Conservation (phyloP, 176 grass and related monocot species). For the Oryza australiensis region DNA sequence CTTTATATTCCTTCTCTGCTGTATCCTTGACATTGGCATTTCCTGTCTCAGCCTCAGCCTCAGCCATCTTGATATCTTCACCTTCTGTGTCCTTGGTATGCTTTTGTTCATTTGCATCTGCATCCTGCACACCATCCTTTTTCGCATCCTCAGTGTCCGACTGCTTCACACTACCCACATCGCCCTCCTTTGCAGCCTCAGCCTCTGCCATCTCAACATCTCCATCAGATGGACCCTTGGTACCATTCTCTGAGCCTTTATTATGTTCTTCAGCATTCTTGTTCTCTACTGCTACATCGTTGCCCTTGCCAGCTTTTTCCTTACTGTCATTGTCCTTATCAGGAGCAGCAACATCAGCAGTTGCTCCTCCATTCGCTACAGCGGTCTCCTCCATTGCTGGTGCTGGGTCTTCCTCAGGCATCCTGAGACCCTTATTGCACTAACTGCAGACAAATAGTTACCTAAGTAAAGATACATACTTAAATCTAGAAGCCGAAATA, state of each 20-base stretch:
- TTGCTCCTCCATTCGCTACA: slow-evolving; percentile 45
- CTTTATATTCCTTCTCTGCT: slow-evolving; percentile 33
- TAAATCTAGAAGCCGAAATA: neutral
- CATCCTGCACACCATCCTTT: slow-evolving; percentile 12
- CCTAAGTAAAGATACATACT: neutral
- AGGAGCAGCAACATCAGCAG: slow-evolving; percentile 22
- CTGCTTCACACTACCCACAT: slow-evolving; percentile 14
- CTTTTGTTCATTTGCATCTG: slow-evolving; percentile 20
- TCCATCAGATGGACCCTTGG: neutral
- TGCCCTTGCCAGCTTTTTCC: slow-evolving; percentile 29
- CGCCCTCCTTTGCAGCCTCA: slow-evolving; percentile 33
- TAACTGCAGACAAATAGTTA: slow-evolving; percentile 31
- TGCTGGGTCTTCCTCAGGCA: slow-evolving; percentile 38
- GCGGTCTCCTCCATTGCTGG: slow-evolving; percentile 37
- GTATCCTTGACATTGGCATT: slow-evolving; percentile 17
- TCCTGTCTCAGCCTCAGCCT: slow-evolving; percentile 17
- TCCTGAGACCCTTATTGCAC: slow-evolving; percentile 34
- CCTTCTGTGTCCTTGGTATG: slow-evolving; percentile 10
- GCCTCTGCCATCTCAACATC: slow-evolving; percentile 45
- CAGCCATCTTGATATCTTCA: slow-evolving; percentile 33
- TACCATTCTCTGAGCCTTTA: slow-evolving; percentile 42
- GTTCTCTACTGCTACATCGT: neutral
- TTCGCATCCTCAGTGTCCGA: slow-evolving; percentile 31
- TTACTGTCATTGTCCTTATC: slow-evolving; percentile 27
- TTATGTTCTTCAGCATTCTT: slow-evolving; percentile 31